Base-by-base conservation (phyloP, 805 yeast genomes). In the Sugiyamaella floridensis region DNA sequence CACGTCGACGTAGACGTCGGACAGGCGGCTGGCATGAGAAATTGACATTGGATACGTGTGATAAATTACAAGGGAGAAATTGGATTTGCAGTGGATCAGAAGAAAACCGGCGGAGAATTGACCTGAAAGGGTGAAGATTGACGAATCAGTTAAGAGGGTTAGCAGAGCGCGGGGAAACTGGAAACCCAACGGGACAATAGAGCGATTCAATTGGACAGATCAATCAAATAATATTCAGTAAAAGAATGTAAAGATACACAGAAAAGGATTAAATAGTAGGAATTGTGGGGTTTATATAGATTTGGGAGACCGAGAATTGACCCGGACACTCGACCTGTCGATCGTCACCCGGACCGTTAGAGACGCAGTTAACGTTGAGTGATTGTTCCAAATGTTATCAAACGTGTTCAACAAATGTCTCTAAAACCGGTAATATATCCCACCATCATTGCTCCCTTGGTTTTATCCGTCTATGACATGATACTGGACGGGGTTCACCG, bases 1-100 rank as follows among this genome's bases (percentile, higher is more conserved):
- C 9, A 58, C 48, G n/a, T 61, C 51, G 22, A 58, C 59, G 49
- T 61, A 61, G 40, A 58, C 48, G 8, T 50, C 55, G 11, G 58
- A 48, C 43, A 58, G 55, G 47, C 48, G 54, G 12, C 55, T 48
- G 7, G 45, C 45, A 44, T 49, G 55, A 40, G 55, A 52, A 22
- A 57, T 52, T 18, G 41, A 15, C 19, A 43, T 11, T 22, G 26
- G 50, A 50, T 45, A n/a, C n/a, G 45, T 12, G 26, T 32, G 41
- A 40, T 15, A 45, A 19, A n/a, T 15, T 15, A 15, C 40, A 12
- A 40, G 26, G 19, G 54, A 40, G 15, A 16, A 16, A 28, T 12
- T 6, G 12, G 11, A 48, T 32, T 19, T 15, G 16, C 26, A 28
- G 37, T 19, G 15, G 51, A 29, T 41, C 22, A 18, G 26, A 28